Percentiles rank a stretch among this genome's conserved stretches.
These are phyloP conservation scores for Aspergillus clavatus DNA, from an alignment of 2,329 filamentous ascomycete species.

Conservation along the genomic window DNA sequence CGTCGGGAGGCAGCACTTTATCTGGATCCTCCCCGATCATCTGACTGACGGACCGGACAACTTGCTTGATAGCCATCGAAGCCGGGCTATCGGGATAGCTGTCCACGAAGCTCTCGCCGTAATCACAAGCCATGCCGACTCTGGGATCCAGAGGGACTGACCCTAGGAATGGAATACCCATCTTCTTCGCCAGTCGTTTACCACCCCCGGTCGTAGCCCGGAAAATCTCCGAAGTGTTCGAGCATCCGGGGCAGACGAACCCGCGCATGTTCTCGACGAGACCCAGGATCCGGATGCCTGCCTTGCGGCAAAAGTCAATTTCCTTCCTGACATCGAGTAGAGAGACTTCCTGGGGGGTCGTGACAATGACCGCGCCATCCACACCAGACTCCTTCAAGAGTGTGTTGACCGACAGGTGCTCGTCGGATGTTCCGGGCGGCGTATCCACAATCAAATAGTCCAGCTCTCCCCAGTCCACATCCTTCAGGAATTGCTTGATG, in stretches of 20 bases:
- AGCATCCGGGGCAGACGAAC: slow-evolving; percentile 93
- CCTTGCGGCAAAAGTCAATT: slow-evolving; percentile 95
- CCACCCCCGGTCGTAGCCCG: slow-evolving; percentile 86
- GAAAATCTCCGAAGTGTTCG: slow-evolving; percentile 77
- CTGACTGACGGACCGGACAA: slow-evolving; percentile 68
- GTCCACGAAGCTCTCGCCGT: slow-evolving; percentile 95
- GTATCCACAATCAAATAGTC: slow-evolving; percentile 94
- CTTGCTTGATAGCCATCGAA: slow-evolving; percentile 71
- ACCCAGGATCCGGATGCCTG: slow-evolving; percentile 79
- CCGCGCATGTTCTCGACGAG: slow-evolving; percentile 98
- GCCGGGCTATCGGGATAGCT: slow-evolving; percentile 90
- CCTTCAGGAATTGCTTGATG: slow-evolving; percentile 96
- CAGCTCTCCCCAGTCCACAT: slow-evolving; percentile 94
- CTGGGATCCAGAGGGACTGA: slow-evolving; percentile 86
- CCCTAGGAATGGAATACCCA: slow-evolving; percentile 82
- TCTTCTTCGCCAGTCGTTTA: slow-evolving; percentile 72
- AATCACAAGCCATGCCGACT: slow-evolving; percentile 95
- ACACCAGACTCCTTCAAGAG: slow-evolving; percentile 88
- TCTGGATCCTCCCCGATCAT: slow-evolving; percentile 61
- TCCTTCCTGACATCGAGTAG: slow-evolving; percentile 93
- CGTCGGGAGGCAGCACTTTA: slow-evolving; percentile 38
- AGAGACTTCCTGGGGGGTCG: slow-evolving; percentile 90
- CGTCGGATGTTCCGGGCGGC: slow-evolving; percentile 89
- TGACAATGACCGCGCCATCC: slow-evolving; percentile 87
- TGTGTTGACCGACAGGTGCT: slow-evolving; percentile 89